Percentiles rank a stretch among this genome's conserved stretches.
These are phyloP conservation scores for Brassica hybrid DNA, from an alignment of 441 rosid genomes.

Conservation along the genomic window DNA sequence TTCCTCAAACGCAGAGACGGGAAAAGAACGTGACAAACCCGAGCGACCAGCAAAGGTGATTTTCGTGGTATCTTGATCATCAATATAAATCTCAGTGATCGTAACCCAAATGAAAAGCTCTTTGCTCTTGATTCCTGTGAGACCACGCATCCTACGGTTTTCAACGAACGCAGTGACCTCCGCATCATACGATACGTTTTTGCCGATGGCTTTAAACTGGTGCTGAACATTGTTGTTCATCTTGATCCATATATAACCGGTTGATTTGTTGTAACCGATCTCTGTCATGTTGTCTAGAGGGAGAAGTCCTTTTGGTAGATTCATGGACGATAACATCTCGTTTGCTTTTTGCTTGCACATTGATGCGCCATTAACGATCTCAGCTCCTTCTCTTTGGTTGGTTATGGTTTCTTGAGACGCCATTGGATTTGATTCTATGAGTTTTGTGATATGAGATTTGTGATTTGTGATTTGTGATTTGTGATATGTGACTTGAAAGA, in stretches of 20 bases:
- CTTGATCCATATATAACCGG: conserved; percentile 54
- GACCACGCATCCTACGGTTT: conserved; percentile 41
- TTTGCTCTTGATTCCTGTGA: conserved; percentile 48
- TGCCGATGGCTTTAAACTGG: conserved; percentile 43
- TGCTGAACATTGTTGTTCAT: conserved; percentile 47
- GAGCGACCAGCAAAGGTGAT: conserved; percentile 38
- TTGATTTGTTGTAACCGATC: conserved; percentile 49
- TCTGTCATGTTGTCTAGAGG: conserved; percentile 47
- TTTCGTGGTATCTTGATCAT: conserved; percentile 40
- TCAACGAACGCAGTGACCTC: conserved; percentile 51
- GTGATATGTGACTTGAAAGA: background rate
- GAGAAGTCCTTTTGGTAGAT: conserved; percentile 50
- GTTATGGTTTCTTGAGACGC: conserved; percentile 37
- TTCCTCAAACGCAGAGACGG: conserved; percentile 48
- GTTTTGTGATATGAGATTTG: background rate
- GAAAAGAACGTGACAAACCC: conserved; percentile 45
- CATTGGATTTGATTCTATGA: conserved; percentile 31
- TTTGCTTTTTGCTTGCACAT: conserved; percentile 50
- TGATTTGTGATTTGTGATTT: conserved; percentile 8
- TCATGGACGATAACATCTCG: conserved; percentile 43
- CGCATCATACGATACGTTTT: conserved; percentile 42
- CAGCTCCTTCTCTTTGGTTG: conserved; percentile 49
- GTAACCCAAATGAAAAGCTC: conserved; percentile 48
- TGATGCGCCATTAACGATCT: conserved; percentile 50
- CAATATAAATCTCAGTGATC: conserved; percentile 43